Evolutionary conservation across 2,329 filamentous ascomycete genomes (phyloP).

Genomic region (Alternaria alternata): DNA sequence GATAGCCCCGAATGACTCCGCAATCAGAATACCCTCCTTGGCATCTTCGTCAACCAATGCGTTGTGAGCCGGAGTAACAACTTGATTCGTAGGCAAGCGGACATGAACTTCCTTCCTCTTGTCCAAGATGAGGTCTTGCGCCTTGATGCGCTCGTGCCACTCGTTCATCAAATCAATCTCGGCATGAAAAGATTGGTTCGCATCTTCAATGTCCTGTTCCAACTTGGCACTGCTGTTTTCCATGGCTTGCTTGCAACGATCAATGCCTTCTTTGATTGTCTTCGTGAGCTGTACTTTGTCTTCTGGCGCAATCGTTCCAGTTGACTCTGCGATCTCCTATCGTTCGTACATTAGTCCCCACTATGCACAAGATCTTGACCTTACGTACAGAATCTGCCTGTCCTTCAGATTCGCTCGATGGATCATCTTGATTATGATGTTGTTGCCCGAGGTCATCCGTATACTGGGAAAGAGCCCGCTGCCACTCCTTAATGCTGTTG

Average conservation of each 20-base stretch:
- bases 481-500: no score
- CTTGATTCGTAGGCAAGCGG: not conserved
- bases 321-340: not conserved
- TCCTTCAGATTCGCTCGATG: no score
- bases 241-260: not conserved
- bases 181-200: not conserved
- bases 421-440: accelerated
- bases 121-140: not conserved
- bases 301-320: not conserved
- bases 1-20: not conserved
- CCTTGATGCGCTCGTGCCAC: not conserved
- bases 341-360: not conserved
- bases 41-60: not conserved
- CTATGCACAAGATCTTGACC: no score
- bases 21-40: not conserved
- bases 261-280: not conserved
- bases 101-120: not conserved
- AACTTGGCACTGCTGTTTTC: not conserved
- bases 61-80: not conserved
- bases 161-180: not conserved
- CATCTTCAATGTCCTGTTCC: not conserved
- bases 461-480: no score
- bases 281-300: not conserved
- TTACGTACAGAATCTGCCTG: no score
- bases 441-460: no score